Conservation (phyloP, 176 grass and related monocot species). For the Zea mays region Zm-B73-REFERENCE-NAM-5.0 NC_050099.1:157048501-157049000, state of each 20-base stretch:
- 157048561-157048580: constrained; percentile 16
- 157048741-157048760: too few species aligned
- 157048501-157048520: background rate
- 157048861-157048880: too few species aligned
- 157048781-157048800: too few species aligned
- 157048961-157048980: constrained; percentile 22
- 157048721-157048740: too few species aligned
- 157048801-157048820: too few species aligned
- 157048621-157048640: background rate
- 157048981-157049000: background rate
- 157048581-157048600: constrained; percentile 24
- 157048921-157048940: constrained; percentile 11
- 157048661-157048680: too few species aligned
- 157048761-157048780: too few species aligned
- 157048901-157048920: background rate
- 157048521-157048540: constrained; percentile 7
- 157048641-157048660: too few species aligned
- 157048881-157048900: background rate
- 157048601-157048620: background rate
- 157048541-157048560: constrained; percentile 5
- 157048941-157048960: constrained; percentile 26
- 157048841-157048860: too few species aligned
- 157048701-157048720: too few species aligned
- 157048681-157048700: too few species aligned
- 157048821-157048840: too few species aligned